phyloP scores from a whole-genome alignment of 208 protist genomes.

The Wallacemonas sp. region DNA sequence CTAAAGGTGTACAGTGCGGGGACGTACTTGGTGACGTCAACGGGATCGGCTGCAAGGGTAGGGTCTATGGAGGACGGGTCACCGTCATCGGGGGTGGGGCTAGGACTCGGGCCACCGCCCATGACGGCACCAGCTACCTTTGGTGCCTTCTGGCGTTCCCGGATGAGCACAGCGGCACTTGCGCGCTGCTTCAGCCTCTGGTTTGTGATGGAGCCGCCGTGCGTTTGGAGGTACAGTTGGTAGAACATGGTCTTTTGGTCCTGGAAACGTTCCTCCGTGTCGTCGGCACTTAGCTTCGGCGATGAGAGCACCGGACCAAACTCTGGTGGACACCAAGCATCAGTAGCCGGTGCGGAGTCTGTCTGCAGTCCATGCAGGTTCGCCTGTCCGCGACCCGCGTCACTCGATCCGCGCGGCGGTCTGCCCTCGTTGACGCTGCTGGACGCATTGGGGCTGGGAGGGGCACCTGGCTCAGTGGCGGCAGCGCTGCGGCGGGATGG shows the following conservation, averaged over 20 bases:
- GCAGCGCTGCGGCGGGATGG: background rate
- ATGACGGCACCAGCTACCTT: background rate
- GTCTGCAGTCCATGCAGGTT: no score
- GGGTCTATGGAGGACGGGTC: no score
- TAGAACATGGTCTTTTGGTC: constrained; percentile 8
- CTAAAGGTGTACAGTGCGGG: constrained; percentile 15
- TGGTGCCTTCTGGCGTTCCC: background rate
- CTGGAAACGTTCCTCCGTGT: background rate
- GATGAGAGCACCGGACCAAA: background rate
- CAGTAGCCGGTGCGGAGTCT: no score
- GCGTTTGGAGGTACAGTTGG: constrained; percentile 1
- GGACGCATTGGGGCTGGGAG: no score
- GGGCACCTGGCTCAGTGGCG: no score
- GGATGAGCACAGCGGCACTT: background rate
- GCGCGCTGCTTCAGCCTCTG: background rate
- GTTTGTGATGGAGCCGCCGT: constrained; percentile 4
- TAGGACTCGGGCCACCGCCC: background rate
- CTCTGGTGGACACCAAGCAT: constrained; percentile 1
- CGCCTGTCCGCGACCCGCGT: background rate
- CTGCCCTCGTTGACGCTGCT: background rate
- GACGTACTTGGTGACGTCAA: constrained; percentile 19
- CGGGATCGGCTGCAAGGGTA: background rate
- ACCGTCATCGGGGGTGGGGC: background rate
- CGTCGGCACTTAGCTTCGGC: background rate
- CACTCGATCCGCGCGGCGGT: background rate